Evolutionary conservation across 176 grass and related monocot species (phyloP), one percentile per base, ranked within the genome.

Genomic region (Paspalum notatum): DNA sequence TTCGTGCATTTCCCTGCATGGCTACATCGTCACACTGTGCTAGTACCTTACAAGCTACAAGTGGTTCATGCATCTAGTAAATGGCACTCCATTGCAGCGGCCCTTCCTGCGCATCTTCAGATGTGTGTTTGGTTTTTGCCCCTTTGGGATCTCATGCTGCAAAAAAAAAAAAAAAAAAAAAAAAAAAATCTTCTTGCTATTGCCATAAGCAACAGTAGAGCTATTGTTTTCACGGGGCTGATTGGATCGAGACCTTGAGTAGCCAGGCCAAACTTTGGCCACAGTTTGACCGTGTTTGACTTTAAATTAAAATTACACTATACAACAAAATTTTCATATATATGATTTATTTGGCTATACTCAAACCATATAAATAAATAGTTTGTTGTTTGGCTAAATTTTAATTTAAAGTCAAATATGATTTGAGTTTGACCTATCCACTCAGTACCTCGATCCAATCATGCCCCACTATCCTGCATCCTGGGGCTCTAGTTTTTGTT

Each of bases 391-490:
- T n/a, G n/a, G n/a, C n/a, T n/a, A n/a, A n/a, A n/a, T n/a, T n/a
- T n/a, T n/a, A n/a, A n/a, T n/a, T n/a, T n/a, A n/a, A n/a, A n/a
- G n/a, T n/a, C n/a, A n/a, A n/a, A n/a, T n/a, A n/a, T n/a, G n/a
- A n/a, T n/a, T n/a, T n/a, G n/a, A n/a, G n/a, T n/a, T n/a, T n/a
- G n/a, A n/a, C n/a, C n/a, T n/a, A n/a, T n/a, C n/a, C n/a, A n/a
- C n/a, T n/a, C n/a, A n/a, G n/a, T n/a, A n/a, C n/a, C n/a, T n/a
- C n/a, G n/a, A n/a, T n/a, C n/a, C n/a, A n/a, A n/a, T n/a, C n/a
- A n/a, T n/a, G n/a, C n/a, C n/a, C n/a, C n/a, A 45, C 67, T 83
- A 67, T 67, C 61, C 17, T 44, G 40, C 74, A 66, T 66, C 61
- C 39, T 20, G 40, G 62, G 32, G 3, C 2, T 10, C 24, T 76